Evolutionary conservation across 2,329 filamentous ascomycete genomes (phyloP), one percentile per base, ranked within the genome.

Genomic region (Lachnellula cervina): DNA sequence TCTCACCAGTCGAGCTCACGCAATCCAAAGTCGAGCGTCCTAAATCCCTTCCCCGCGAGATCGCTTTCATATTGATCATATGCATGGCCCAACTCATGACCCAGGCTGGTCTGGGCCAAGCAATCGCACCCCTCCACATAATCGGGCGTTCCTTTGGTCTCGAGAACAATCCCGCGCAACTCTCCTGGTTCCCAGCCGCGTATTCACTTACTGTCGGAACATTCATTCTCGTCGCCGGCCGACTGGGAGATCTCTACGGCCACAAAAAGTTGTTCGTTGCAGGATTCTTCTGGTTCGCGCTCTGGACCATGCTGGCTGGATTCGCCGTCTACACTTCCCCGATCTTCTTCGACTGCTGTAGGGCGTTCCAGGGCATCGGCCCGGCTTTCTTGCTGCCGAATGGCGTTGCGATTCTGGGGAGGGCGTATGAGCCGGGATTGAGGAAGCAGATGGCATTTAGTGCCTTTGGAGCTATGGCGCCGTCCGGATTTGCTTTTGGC

Each of bases 101-200:
- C 9, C 74, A 78, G 56, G 72, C 72, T 0, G 74, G 74, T 16
- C 70, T 81, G 5, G 74, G 73, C 2, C 71, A 76, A 56, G 72
- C 71, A 6, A 66, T 83, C 21, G 71, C 78, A 7, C 76, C 79
- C 7, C 69, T 80, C 0, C 70, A 68, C 45, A 71, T 76, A 44
- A 77, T 82, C 50, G 77, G 75, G 16, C 59, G 65, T 5, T 60
- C 57, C 28, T 82, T 82, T 58, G 70, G 70, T 16, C 68, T 77
- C 46, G 71, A 64, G 3, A 71, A 74, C 2, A 21, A 17, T 13
- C 67, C 71, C 0, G 76, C 75, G 8, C 67, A 76, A n/a, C 69
- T 82, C 14, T 76, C 74, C 40, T 84, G 82, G 80, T 76, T 79
- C 49, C 73, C 81, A 11, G 80, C 80, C 1, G 80, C 79, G 2